A percentile compares a stretch with the other conserved stretches of the same genome.
phyloP scores from a whole-genome alignment of 768 basidiomycete species.

The Trametes punicea region DNA sequence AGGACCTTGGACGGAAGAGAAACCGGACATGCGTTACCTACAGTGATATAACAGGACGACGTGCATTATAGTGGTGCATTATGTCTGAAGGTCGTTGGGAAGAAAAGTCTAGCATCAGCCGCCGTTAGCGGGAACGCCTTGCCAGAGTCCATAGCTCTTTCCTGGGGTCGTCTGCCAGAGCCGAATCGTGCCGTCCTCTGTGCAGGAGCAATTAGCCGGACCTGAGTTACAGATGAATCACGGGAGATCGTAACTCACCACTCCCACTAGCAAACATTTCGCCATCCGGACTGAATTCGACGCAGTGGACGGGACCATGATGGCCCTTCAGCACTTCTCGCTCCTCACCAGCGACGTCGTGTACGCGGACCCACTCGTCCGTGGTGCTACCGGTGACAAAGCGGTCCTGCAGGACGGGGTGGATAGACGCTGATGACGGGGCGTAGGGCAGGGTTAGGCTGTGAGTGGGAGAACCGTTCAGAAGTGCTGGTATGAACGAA shows the following conservation, averaged over 20 bases:
- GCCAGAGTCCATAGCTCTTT: constrained; percentile 90
- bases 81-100: constrained; percentile 6
- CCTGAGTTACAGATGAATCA: not conserved
- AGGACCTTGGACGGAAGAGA: constrained; percentile 7
- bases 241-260: constrained; percentile 51
- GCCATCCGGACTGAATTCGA: constrained; percentile 93
- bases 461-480: constrained; percentile 63
- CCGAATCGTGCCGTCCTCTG: constrained; percentile 93
- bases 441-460: constrained; percentile 78
- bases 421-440: constrained; percentile 92
- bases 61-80: constrained; percentile 24
- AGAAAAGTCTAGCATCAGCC: constrained; percentile 29
- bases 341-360: constrained; percentile 88
- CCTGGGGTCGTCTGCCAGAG: constrained; percentile 97
- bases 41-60: constrained; percentile 8
- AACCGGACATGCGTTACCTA: constrained; percentile 13
- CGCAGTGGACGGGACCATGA: constrained; percentile 94
- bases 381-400: constrained; percentile 88
- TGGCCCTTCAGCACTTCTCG: constrained; percentile 92
- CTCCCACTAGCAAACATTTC: constrained; percentile 97
- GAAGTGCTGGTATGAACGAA: constrained; percentile 80
- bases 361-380: constrained; percentile 97
- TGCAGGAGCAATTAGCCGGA: constrained; percentile 12
- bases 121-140: constrained; percentile 50
- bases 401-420: constrained; percentile 82